Evolutionary conservation across 768 basidiomycete genomes (phyloP), one percentile per base, ranked within the genome.

Genomic region (Boletus coccyginus): DNA sequence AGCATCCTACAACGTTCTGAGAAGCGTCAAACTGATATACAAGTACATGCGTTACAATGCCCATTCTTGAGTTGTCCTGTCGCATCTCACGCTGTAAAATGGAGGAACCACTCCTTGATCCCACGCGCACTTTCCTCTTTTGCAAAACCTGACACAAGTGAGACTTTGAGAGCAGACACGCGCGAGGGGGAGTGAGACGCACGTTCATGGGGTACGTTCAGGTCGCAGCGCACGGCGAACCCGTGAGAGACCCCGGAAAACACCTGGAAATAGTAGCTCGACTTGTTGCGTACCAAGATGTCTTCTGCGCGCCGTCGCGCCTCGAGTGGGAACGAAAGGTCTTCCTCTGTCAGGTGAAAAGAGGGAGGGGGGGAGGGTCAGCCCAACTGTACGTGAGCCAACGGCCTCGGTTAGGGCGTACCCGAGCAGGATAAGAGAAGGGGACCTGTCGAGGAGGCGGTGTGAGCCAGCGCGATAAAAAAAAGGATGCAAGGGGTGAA

Each of bases 41-140:
- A n/a, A n/a, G n/a, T 27, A 27, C 27, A 27, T 6, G 27, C 3
- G 27, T 27, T 27, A 27, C 27, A 27, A 5, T 5, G 27, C 27
- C 27, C 27, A 3, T 27, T 27, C 27, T 27, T 3, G 27, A 27
- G 4, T 3, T 27, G n/a, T n/a, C n/a, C n/a, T n/a, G n/a, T 27
- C 27, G 27, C 27, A 27, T 27, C 27, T 27, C 27, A 27, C 27
- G 27, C 27, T 27, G 27, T 27, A 11, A 82, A 82, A 12, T 80
- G 65, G 41, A 66, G 63, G 62, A 82, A 82, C 81, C 82, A 84
- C 2, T 60, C 67, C 12, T 76, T 63, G 38, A 82, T 71, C 27
- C 77, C 76, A 3, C 74, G 71, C 2, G 81, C 81, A 16, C 79
- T 78, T 54, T 84, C 79, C 53, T 84, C 83, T 65, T 82, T 83